phyloP scores from a whole-genome alignment of 371 early-diverging fungal species.

The Syncephalastrum racemosum region DNA sequence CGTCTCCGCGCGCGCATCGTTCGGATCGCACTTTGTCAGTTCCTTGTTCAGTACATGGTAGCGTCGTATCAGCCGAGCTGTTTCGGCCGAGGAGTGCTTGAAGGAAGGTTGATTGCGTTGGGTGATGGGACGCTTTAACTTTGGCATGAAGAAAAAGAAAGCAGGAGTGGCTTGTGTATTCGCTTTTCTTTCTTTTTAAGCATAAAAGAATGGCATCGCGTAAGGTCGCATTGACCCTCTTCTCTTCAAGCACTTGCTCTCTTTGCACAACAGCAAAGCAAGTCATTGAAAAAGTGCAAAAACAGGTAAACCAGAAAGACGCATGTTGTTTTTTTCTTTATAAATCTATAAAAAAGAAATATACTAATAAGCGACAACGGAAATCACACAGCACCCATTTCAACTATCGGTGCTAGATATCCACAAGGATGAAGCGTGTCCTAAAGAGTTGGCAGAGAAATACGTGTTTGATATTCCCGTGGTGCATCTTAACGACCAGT shows the following conservation, averaged over 20 bases:
- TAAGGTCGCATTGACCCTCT: constrained; percentile 45
- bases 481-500: constrained; percentile 46
- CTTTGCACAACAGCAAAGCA: constrained; percentile 49
- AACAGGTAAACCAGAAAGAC: constrained; percentile 31
- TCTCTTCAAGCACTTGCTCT: constrained; percentile 53
- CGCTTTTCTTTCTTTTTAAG: background rate
- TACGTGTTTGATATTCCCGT: constrained; percentile 55
- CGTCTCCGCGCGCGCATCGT: constrained; percentile 24
- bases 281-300: constrained; percentile 40
- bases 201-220: constrained; percentile 27
- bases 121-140: constrained; percentile 9
- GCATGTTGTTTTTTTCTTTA: too few relatives aligned
- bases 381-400: constrained; percentile 31
- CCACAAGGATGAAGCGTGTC: constrained; percentile 44
- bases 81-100: constrained; percentile 49
- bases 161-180: too few relatives aligned
- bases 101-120: constrained; percentile 20
- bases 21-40: constrained; percentile 48
- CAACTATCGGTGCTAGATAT: constrained; percentile 41
- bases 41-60: constrained; percentile 79
- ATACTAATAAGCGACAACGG: background rate
- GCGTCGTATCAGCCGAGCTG: constrained; percentile 68
- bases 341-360: background rate
- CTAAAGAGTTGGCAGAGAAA: constrained; percentile 47
- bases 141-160: constrained; percentile 4